These are phyloP conservation scores for Rhinocladiella similis DNA, from an alignment of 2,329 filamentous ascomycete genomes.

Conservation along the genomic window DNA sequence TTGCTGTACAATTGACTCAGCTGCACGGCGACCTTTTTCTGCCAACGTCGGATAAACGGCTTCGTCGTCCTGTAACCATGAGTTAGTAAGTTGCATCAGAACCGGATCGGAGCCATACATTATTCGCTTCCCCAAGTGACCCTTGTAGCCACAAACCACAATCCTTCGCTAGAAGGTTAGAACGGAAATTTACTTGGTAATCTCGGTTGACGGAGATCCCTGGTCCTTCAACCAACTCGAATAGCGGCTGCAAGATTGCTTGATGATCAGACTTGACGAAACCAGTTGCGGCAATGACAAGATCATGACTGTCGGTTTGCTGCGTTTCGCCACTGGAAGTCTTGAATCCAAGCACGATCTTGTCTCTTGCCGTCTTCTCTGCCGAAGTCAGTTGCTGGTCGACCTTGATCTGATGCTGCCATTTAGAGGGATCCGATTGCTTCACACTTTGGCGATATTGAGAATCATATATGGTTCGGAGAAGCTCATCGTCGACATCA, in stretches of 20 bases:
- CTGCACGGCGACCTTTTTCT: constrained; percentile 13
- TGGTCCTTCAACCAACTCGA: constrained; percentile 10
- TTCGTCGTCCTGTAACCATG: constrained; percentile 10
- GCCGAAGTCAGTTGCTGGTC: constrained; percentile 3
- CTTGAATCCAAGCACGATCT: constrained; percentile 6
- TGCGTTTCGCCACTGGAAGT: background rate
- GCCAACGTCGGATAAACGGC: constrained; percentile 11
- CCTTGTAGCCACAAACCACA: constrained; percentile 22
- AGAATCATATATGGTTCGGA: constrained; percentile 20
- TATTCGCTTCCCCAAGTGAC: constrained; percentile 11
- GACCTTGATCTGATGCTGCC: constrained; percentile 23
- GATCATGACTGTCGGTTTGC: constrained; percentile 12
- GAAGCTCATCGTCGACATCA: background rate
- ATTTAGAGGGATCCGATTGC: constrained; percentile 18
- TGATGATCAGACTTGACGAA: constrained; percentile 13
- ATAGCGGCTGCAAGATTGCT: constrained; percentile 10
- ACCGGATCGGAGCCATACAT: constrained; percentile 7
- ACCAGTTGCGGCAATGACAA: constrained; percentile 26
- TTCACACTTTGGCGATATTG: constrained; percentile 25
- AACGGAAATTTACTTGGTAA: constrained; percentile 22
- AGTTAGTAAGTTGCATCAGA: background rate
- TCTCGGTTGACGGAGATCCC: constrained; percentile 15
- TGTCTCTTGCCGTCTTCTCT: constrained; percentile 2
- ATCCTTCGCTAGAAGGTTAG: background rate
- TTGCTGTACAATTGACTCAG: constrained; percentile 12